A percentile compares a stretch with the other conserved stretches of the same genome.
Conservation (phyloP, 805 yeast genomes). For the Pichia thaimueangensis region DNA sequence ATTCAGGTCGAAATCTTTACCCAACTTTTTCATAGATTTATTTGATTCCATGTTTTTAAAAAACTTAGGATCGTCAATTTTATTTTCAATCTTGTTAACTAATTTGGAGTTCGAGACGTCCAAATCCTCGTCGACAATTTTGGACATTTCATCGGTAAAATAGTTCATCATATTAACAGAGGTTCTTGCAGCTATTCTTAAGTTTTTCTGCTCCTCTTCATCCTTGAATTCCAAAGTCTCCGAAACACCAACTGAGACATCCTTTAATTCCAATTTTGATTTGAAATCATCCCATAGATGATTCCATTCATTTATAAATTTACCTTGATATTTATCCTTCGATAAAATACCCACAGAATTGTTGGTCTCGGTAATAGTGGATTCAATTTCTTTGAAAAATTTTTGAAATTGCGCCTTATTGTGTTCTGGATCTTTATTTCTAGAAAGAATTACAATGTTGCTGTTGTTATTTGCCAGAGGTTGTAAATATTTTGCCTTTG, state of each 20-base stretch:
- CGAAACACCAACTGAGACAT: slow-evolving; percentile 48
- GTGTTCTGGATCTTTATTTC: slow-evolving; percentile 77
- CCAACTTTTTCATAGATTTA: slow-evolving; percentile 46
- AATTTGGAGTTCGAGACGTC: slow-evolving; percentile 67
- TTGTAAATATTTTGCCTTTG: slow-evolving; percentile 75
- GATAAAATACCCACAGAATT: slow-evolving; percentile 58
- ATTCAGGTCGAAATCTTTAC: slow-evolving; percentile 66
- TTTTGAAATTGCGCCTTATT: slow-evolving; percentile 61
- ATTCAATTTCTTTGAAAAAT: slow-evolving; percentile 41
- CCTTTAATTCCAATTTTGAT: slow-evolving; percentile 40
- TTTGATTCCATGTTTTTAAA: slow-evolving; percentile 43
- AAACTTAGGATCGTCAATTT: slow-evolving; percentile 74
- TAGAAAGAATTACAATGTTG: slow-evolving; percentile 48
- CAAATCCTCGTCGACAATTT: slow-evolving; percentile 78
- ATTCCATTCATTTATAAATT: slow-evolving; percentile 78
- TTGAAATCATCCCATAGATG: slow-evolving; percentile 31
- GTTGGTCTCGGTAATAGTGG: slow-evolving; percentile 28
- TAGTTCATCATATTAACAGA: slow-evolving; percentile 73
- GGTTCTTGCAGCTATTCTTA: slow-evolving; percentile 68
- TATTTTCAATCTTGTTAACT: slow-evolving; percentile 70
- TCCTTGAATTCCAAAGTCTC: slow-evolving; percentile 69
- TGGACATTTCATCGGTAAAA: slow-evolving; percentile 83
- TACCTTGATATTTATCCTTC: slow-evolving; percentile 77
- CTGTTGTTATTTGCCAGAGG: slow-evolving; percentile 40
- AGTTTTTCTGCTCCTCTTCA: slow-evolving; percentile 59